Base-by-base conservation (phyloP, 768 basidiomycete genomes). In the Chalciporus sphaerocephalus region DNA sequence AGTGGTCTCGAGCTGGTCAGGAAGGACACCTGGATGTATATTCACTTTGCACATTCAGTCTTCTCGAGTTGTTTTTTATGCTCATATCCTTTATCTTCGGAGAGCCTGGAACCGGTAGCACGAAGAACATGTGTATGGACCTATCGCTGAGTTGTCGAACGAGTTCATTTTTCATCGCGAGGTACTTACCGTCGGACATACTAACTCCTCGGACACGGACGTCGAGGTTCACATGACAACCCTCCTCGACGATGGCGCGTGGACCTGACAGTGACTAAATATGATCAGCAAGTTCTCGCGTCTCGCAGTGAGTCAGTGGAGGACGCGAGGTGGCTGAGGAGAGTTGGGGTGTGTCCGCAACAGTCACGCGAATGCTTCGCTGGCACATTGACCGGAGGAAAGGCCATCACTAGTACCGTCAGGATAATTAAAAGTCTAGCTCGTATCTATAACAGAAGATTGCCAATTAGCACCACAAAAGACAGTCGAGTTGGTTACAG, bases 181-280 rank as follows among this genome's bases (percentile, higher is more conserved):
- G n/a, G n/a, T n/a, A 12, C 24, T 10, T 25, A 25, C 24, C 10
- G 10, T 44, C 43, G 44, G 34, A 11, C n/a, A 11, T 3, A 37
- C 15, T 38, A 20, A 37, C 42, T 50, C 50, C 58, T 58, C 53
- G 59, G 52, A 58, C 24, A 49, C 46, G 38, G 30, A 32, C 13
- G n/a, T 32, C 30, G 15, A 32, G 15, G 30, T 32, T 32, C 30
- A 32, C 30, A 32, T 32, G 30, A 32, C 30, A 32, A 32, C 30
- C 30, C 8, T 28, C 27, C 27, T 28, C 27, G 27, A 28, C 12
- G 30, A n/a, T n/a, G n/a, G 15, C 30, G 30, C 30, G 30, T 8
- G 30, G 15, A 15, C 15, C 13, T 10, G 28, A 12, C 12, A 28
- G 8, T 28, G 28, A 28, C 28, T 13, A 28, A 11, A 25, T 9